Conservation (phyloP, 192 early-diverging fungal genomes). For the Chytriomyces sp. region DNA sequence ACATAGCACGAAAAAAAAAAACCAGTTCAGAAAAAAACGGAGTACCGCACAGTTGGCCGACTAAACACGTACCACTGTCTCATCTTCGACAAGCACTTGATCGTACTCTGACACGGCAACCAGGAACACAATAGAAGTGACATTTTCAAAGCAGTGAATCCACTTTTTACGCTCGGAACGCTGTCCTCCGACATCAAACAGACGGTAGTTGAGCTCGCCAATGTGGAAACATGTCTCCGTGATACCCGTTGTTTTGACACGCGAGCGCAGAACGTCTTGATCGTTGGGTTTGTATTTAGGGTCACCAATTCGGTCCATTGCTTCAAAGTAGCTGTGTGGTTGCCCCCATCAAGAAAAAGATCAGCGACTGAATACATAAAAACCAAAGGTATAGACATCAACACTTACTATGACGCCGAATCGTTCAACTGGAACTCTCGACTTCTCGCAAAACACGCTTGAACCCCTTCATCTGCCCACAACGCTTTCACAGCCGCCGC, state of each 20-base stretch:
- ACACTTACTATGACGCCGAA: conserved; percentile 86
- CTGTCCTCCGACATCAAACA: conserved; percentile 99
- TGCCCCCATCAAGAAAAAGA: conserved; percentile 36
- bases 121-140: conserved; percentile 93
- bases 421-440: conserved; percentile 97
- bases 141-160: conserved; percentile 99
- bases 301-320: conserved; percentile 85
- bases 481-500: conserved; percentile 80
- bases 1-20: not conserved
- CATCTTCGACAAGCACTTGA: conserved; percentile 94
- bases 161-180: conserved; percentile 98
- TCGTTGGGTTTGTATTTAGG: conserved; percentile 86
- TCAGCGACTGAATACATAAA: not conserved
- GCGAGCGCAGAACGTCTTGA: conserved; percentile 95
- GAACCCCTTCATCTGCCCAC: conserved; percentile 85
- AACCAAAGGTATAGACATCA: not conserved
- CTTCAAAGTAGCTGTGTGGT: conserved; percentile 83
- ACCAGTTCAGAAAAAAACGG: conserved; percentile 45
- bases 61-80: conserved; percentile 73
- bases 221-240: conserved; percentile 93
- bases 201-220: conserved; percentile 89
- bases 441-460: conserved; percentile 77
- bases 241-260: conserved; percentile 97
- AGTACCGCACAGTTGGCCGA: not conserved
- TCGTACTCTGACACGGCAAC: conserved; percentile 96